Conservation (phyloP, 2,329 filamentous ascomycete species). For the Colletotrichum liriopes region DNA sequence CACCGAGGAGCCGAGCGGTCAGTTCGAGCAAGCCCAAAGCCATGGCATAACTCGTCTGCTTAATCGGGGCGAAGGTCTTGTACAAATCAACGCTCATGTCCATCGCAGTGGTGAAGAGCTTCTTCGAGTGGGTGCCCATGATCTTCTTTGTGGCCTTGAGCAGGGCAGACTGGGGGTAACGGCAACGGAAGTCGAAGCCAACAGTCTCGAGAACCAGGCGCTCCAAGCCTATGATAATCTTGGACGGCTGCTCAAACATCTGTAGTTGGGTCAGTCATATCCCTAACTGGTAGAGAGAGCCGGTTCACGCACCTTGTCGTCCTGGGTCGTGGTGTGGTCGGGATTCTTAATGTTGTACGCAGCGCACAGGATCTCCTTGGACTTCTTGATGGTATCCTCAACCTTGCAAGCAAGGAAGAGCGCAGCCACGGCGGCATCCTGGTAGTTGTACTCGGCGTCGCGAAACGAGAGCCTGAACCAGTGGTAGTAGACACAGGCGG, state of each 20-base stretch:
- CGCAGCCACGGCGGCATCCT: constrained; percentile 89
- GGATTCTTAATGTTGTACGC: constrained; percentile 86
- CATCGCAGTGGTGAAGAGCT: constrained; percentile 80
- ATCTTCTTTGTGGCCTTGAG: constrained; percentile 82
- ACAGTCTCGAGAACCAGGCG: constrained; percentile 93
- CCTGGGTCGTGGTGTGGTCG: constrained; percentile 79
- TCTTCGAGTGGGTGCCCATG: constrained; percentile 62
- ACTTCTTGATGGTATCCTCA: constrained; percentile 98
- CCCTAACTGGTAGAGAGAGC: neutral
- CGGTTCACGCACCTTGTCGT: constrained; percentile 78
- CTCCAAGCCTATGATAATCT: constrained; percentile 90
- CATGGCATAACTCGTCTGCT: constrained; percentile 89
- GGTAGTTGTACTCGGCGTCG: constrained; percentile 87
- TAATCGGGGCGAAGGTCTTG: constrained; percentile 92
- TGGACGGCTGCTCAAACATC: constrained; percentile 85
- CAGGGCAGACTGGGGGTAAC: constrained; percentile 88
- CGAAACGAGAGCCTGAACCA: constrained; percentile 90
- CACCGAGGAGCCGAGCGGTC: constrained; percentile 77
- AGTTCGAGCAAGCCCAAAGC: constrained; percentile 87
- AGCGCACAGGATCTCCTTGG: constrained; percentile 90
- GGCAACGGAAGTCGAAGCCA: constrained; percentile 92
- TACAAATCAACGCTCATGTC: constrained; percentile 91
- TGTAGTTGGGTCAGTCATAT: constrained; percentile 52
- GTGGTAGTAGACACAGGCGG: constrained; percentile 93
- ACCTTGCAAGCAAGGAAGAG: constrained; percentile 97